Evolutionary conservation across 2,329 filamentous ascomycete genomes (phyloP), one percentile per base, ranked within the genome.

Genomic region (Ophiognomonia clavigignenti-juglandacearum): DNA sequence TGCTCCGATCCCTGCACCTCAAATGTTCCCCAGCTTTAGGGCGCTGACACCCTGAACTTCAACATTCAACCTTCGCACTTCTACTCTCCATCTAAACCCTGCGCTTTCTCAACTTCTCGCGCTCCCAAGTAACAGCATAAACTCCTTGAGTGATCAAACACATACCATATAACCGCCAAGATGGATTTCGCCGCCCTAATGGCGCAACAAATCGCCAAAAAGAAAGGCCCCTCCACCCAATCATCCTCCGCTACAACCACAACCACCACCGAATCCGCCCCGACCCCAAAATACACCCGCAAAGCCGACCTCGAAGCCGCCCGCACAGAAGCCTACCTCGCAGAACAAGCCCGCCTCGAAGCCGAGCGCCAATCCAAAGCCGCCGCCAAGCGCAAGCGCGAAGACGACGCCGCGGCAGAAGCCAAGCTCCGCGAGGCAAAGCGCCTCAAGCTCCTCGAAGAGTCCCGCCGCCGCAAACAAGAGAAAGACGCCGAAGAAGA

Each of bases 151-250:
- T 8, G 10, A 19, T n/a, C 7, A 14, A 16, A 16, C 8, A 31
- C 22, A 22, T 4, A 7, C 4, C 18, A 3, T 13, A 11, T 36
- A 35, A 19, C 24, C 11, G 42, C 53, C 62, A 74, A 52, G 56
- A 98, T 98, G 93, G 91, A 98, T 68, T 98, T 98, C 72, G 90
- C 90, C 52, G 81, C 89, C 29, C 73, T 98, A 39, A 95, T 98
- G 88, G 83, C 87, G 60, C 86, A 89, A 62, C 90, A 96, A 68
- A 93, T 98, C 60, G 82, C 87, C 59, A 95, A 93, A 66, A 76
- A 84, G 56, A 88, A 88, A 65, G 69, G 77, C 52, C 58, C 50
- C 47, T 61, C 36, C 45, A 56, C 31, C 47, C 60, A 23, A 34
- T 61, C n/a, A 45, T 59, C 26, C 34, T 34, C 54, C 18, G 39